phyloP scores from a whole-genome alignment of 164 flowering plant genomes.

The Nymphaea thermarum region DNA sequence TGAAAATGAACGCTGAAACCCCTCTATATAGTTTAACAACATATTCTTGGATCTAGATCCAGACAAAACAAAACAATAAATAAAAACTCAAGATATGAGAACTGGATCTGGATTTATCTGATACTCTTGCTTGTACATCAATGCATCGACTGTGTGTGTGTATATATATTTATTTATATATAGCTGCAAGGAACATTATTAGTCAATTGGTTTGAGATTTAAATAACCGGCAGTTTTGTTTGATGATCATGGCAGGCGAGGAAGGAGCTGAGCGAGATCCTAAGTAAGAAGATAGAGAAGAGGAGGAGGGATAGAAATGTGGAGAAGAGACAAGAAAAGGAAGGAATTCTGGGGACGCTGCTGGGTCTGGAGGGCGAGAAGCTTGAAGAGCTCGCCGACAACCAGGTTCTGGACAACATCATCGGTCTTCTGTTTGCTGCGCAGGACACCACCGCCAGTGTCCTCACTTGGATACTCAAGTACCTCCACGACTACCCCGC shows the following conservation, averaged over 20 bases:
- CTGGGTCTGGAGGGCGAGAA: slow-evolving; percentile 18
- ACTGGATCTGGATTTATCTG: too few relatives aligned
- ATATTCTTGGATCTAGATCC: too few relatives aligned
- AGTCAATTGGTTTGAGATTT: too few relatives aligned
- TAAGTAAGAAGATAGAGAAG: slow-evolving; percentile 39
- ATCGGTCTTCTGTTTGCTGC: slow-evolving; percentile 93
- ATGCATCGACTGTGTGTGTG: too few relatives aligned
- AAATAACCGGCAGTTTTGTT: too few relatives aligned
- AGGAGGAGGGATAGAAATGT: slow-evolving; percentile 25
- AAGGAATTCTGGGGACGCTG: slow-evolving; percentile 39
- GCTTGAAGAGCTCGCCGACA: slow-evolving; percentile 33
- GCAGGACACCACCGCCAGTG: slow-evolving; percentile 88
- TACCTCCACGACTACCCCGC: slow-evolving; percentile 50
- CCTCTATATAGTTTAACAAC: too few relatives aligned
- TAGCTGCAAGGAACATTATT: too few relatives aligned
- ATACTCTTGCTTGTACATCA: too few relatives aligned
- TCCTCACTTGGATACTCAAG: slow-evolving; percentile 76
- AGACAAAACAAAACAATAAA: too few relatives aligned
- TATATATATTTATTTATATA: too few relatives aligned
- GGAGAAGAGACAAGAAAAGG: slow-evolving; percentile 6
- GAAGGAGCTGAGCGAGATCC: slow-evolving; percentile 33
- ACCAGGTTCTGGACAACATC: slow-evolving; percentile 72
- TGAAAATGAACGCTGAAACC: too few relatives aligned
- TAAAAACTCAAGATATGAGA: too few relatives aligned
- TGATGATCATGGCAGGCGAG: slow-evolving; percentile 42